Conservation (phyloP, 768 basidiomycete species). For the Mycena haematopus region DNA sequence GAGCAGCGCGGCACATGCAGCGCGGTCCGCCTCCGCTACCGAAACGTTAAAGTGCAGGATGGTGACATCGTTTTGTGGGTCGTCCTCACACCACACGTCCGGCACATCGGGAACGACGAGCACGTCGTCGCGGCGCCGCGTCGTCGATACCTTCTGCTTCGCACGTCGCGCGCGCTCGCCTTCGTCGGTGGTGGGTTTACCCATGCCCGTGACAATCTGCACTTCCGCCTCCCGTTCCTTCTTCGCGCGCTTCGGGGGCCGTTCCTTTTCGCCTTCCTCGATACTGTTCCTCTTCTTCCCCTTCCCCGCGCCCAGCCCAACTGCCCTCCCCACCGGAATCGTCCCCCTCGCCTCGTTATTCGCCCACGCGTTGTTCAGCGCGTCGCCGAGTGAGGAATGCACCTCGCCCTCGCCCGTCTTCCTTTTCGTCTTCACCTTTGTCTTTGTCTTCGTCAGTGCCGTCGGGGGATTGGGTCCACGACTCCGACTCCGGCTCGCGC, state of each 20-base stretch:
- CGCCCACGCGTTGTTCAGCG: slow-evolving; percentile 18
- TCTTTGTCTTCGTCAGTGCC: background rate
- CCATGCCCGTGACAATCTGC: background rate
- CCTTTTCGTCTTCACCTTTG: background rate
- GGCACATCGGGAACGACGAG: background rate
- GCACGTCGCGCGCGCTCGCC: background rate
- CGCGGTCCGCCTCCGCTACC: slow-evolving; percentile 8
- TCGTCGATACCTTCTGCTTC: no score
- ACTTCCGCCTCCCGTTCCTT: background rate
- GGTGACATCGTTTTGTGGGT: background rate
- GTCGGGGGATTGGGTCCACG: background rate
- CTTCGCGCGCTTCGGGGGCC: background rate
- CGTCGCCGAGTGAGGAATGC: slow-evolving; percentile 7
- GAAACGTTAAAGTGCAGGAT: background rate
- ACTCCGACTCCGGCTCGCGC: background rate
- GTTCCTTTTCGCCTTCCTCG: background rate
- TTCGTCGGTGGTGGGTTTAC: background rate
- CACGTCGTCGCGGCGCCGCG: background rate
- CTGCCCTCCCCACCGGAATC: slow-evolving; percentile 6
- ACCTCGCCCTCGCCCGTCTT: slow-evolving; percentile 1
- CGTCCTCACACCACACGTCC: slow-evolving; percentile 6
- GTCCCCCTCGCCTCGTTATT: slow-evolving; percentile 12
- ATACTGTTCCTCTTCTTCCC: background rate
- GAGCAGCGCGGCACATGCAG: slow-evolving; percentile 1
- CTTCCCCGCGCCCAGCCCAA: background rate